Evolutionary conservation across 768 basidiomycete genomes (phyloP), one percentile per base, ranked within the genome.

Genomic region (Tephrocybe rancida): DNA sequence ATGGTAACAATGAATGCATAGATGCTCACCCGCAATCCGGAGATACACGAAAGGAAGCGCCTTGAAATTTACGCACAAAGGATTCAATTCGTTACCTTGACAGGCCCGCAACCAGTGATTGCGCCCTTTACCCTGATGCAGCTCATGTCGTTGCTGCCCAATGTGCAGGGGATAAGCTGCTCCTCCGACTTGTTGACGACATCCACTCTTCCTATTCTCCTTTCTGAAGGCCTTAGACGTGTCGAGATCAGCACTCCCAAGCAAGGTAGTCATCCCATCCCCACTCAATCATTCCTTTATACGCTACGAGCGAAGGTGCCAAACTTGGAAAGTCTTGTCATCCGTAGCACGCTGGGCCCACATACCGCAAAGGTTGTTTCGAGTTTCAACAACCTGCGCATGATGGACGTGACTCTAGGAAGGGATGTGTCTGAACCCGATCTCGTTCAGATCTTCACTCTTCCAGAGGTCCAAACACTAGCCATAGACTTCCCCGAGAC

Each of bases 381-480:
- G 9, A 6, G 19, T 51, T 44, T 16, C 16, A 27, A 5, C 8
- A 27, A 10, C 50, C n/a, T n/a, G n/a, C n/a, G n/a, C 44, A 11
- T 30, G 19, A 10, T 51, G n/a, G n/a, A n/a, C n/a, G n/a, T n/a
- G n/a, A n/a, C 50, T 1, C 32, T 51, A 19, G 24, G 35, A 16
- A 14, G 43, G 9, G 18, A 18, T 10, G 50, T 29, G 16, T 43
- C 30, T 44, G 16, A 30, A 51, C 32, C 27, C 34, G 6, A 5
- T 8, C 3, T 13, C 32, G 18, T 51, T 51, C 34, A 51, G 16
- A 44, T 51, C 1, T 22, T 44, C 22, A 44, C 50, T 2, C 50
- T 51, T 6, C 50, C 50, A 18, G 24, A 51, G 22, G 29, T 51
- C 22, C 50, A 42, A 5, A 51, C 19, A 37, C 30, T 51, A 13